A percentile compares a stretch with the other conserved stretches of the same genome.
These are phyloP conservation scores for Eucalyptus sideroxylon DNA, from an alignment of 345 rosid species.

Conservation along the genomic window DNA sequence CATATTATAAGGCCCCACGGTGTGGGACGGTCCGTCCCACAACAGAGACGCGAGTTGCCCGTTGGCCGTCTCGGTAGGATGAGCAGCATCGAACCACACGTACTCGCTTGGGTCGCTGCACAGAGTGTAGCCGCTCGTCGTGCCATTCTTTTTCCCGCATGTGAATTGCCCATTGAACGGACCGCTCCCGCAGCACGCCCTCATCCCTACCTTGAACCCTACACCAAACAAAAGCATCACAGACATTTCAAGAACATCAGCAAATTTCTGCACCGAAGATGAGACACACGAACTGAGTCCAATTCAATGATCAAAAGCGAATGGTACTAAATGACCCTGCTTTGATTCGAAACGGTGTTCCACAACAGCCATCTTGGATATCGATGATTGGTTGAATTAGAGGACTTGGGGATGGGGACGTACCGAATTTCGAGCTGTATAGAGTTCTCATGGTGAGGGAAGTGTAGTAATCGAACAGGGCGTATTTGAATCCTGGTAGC, in stretches of 20 bases:
- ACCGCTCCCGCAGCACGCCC: neutral
- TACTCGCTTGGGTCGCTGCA: neutral
- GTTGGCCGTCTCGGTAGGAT: neutral
- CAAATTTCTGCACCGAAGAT: neutral
- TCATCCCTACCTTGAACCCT: neutral
- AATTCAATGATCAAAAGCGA: neutral
- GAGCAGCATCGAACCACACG: constrained; percentile 2
- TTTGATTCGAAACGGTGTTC: neutral
- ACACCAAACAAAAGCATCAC: neutral
- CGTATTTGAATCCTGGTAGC: constrained; percentile 3
- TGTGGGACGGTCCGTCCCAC: neutral
- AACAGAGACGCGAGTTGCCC: neutral
- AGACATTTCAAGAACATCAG: neutral
- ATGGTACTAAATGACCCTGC: neutral
- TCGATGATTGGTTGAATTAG: neutral
- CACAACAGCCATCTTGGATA: neutral
- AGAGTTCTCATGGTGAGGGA: neutral
- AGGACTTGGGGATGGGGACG: neutral
- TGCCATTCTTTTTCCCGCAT: neutral
- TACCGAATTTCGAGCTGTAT: neutral
- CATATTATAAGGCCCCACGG: neutral
- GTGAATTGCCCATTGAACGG: neutral
- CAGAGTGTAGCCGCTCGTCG: neutral
- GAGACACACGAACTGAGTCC: neutral
- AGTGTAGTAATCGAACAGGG: neutral